phyloP scores from a whole-genome alignment of 2,329 filamentous ascomycete species.

The Microsporum canis region DNA sequence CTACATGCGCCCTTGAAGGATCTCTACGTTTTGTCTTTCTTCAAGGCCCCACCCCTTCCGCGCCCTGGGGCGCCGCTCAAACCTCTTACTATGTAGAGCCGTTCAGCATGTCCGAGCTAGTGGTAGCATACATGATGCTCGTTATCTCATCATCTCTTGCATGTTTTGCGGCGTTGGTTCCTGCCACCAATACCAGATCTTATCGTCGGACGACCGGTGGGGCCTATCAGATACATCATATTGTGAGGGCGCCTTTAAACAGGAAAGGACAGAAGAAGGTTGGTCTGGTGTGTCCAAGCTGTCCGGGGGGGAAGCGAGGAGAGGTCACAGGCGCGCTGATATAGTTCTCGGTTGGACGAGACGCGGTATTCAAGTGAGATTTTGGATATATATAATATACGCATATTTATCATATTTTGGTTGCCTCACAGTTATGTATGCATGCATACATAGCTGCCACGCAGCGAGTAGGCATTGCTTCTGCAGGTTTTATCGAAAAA shows the following conservation, averaged over 20 bases:
- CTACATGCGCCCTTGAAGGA: neutral
- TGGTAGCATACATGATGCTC: neutral
- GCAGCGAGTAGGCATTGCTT: neutral
- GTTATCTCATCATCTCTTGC: neutral
- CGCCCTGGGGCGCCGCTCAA: neutral
- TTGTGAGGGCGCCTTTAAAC: neutral
- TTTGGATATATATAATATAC: neutral
- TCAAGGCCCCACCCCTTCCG: neutral
- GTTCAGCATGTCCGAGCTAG: neutral
- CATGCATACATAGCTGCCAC: neutral
- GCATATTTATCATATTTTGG: neutral
- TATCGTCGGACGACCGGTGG: neutral
- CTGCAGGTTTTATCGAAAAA: neutral
- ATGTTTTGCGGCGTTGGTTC: neutral
- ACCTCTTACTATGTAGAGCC: neutral
- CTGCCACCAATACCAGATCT: neutral
- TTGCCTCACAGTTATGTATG: neutral
- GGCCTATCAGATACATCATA: conserved; percentile 1
- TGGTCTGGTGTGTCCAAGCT: neutral
- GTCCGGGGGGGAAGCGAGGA: neutral
- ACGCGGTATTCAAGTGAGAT: neutral
- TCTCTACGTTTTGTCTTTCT: neutral
- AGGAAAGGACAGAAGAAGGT: neutral
- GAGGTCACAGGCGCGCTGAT: neutral
- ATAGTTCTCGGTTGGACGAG: neutral